A percentile compares a stretch with the other conserved stretches of the same genome.
These are phyloP conservation scores for Ottelia alismoides DNA, from an alignment of 106 monocot genomes.

Conservation along the genomic window DNA sequence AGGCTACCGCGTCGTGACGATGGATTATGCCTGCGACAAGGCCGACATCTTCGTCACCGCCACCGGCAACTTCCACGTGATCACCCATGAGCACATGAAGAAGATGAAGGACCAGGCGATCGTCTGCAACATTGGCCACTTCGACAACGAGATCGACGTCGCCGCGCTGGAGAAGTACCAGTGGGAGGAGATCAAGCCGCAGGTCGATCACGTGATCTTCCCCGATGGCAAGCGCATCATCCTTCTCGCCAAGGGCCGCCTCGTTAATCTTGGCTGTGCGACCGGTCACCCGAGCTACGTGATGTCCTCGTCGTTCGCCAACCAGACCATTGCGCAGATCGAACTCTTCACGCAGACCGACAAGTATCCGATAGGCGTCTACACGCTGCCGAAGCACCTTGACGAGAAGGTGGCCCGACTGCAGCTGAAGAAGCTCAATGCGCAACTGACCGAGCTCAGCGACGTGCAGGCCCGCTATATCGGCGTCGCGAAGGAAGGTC, in stretches of 20 bases:
- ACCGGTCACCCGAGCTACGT: slow-evolving; percentile 37
- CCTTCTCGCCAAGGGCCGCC: slow-evolving; percentile 31
- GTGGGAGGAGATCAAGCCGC: slow-evolving; percentile 33
- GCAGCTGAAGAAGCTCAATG: slow-evolving; percentile 54
- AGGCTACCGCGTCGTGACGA: neutral
- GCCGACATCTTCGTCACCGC: slow-evolving; percentile 21
- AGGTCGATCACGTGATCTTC: slow-evolving; percentile 35
- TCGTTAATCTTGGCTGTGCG: slow-evolving; percentile 39
- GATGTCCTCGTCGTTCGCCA: slow-evolving; percentile 43
- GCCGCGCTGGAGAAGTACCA: slow-evolving; percentile 17
- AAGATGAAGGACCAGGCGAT: slow-evolving; percentile 51
- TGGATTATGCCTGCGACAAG: neutral
- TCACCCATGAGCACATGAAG: slow-evolving; percentile 38
- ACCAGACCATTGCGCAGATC: slow-evolving; percentile 59
- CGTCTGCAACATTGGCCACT: slow-evolving; percentile 45
- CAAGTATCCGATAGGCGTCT: slow-evolving; percentile 62
- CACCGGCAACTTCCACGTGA: slow-evolving; percentile 37
- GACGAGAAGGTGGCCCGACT: slow-evolving; percentile 71
- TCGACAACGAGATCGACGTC: slow-evolving; percentile 43
- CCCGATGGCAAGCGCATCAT: slow-evolving; percentile 28
- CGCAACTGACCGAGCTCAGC: slow-evolving; percentile 44
- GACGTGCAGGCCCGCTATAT: slow-evolving; percentile 50
- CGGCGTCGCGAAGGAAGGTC: slow-evolving; percentile 34
- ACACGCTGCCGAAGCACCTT: slow-evolving; percentile 59
- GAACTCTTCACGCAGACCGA: slow-evolving; percentile 59